Evolutionary conservation across 805 yeast species (phyloP), one percentile per base, ranked within the genome.

Genomic region (Metschnikowia similis): DNA sequence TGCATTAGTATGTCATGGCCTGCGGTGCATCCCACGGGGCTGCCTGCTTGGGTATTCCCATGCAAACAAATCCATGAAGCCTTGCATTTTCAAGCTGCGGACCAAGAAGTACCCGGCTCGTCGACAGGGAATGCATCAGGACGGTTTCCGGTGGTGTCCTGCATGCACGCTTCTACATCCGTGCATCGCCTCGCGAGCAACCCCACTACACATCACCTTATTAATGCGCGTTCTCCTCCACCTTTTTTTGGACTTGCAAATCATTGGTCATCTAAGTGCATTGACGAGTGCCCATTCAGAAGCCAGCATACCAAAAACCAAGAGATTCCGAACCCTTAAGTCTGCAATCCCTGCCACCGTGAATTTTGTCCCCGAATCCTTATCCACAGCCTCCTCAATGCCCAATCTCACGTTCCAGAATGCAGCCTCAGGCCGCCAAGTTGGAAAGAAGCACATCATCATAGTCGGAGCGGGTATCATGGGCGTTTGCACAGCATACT

Each of bases 401-500:
- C 48, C 66, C 13, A 72, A 65, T 42, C 55, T 71, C 43, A 63
- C 65, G 43, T 67, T 67, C 49, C 64, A 62, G 31, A 61, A 79
- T 3, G 62, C 58, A 35, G 79, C 82, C 9, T 72, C 81, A 2
- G 79, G 79, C 14, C 71, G 66, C 45, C 80, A 76, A 46, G 69
- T 78, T 54, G 85, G 82, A 26, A 87, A 87, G 61, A 78, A 83
- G 34, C 95, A 88, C 63, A 87, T 87, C 50, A 79, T 88, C 52
- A 85, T 89, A 40, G 94, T 89, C 26, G 96, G 96, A 26, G 98
- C 96, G 0, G 99, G 99, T 21, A 92, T 92, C 59, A 87, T 92
- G 35, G 99, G 99, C 35, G 96, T 89, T 7, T 89, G 96, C 64
- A 88, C 94, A 1, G 97, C 98, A 1, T 94, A 87, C 67, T 92